Evolutionary conservation across 305 asterid genomes (phyloP).

Genomic region (Andrographis paniculata): DNA sequence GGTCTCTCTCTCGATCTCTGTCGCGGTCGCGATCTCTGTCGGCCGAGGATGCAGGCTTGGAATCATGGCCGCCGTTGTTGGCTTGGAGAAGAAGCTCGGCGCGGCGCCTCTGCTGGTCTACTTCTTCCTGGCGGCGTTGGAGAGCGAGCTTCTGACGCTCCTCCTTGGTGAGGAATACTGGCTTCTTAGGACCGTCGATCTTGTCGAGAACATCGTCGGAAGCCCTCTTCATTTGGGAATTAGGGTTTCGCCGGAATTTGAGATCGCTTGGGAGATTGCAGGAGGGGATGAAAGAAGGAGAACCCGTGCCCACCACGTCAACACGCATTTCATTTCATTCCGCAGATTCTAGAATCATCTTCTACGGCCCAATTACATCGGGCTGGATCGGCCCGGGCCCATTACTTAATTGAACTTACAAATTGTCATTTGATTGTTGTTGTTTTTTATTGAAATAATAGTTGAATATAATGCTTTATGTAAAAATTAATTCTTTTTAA

Average conservation of each 20-base stretch:
- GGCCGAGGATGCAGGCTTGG: too few relatives aligned
- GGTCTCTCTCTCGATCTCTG: conserved; percentile 22
- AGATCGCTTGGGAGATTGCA: conserved; percentile 29
- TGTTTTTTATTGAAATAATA: too few relatives aligned
- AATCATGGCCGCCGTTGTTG: conserved; percentile 18
- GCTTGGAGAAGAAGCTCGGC: conserved; percentile 32
- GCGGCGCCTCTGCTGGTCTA: conserved; percentile 35
- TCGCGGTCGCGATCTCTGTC: conserved; percentile 28
- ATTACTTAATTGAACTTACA: too few relatives aligned
- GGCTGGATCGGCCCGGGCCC: too few relatives aligned
- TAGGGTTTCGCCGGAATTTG: conserved; percentile 21
- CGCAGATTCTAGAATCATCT: too few relatives aligned
- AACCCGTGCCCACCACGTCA: too few relatives aligned
- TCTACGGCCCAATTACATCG: too few relatives aligned
- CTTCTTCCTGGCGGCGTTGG: conserved; percentile 49
- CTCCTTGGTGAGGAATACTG: conserved; percentile 51
- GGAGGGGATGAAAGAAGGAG: conserved; percentile 22
- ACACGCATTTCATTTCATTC: too few relatives aligned
- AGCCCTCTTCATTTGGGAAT: conserved; percentile 30
- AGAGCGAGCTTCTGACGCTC: conserved; percentile 48
- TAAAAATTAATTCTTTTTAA: too few relatives aligned
- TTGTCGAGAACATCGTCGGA: conserved; percentile 20
- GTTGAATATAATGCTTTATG: too few relatives aligned
- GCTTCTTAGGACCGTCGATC: conserved; percentile 37
- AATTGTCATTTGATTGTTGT: too few relatives aligned